Evolutionary conservation across 148 eudicot genomes (phyloP), one percentile per base, ranked within the genome.

Genomic region (Fagopyrum tataricum): DNA sequence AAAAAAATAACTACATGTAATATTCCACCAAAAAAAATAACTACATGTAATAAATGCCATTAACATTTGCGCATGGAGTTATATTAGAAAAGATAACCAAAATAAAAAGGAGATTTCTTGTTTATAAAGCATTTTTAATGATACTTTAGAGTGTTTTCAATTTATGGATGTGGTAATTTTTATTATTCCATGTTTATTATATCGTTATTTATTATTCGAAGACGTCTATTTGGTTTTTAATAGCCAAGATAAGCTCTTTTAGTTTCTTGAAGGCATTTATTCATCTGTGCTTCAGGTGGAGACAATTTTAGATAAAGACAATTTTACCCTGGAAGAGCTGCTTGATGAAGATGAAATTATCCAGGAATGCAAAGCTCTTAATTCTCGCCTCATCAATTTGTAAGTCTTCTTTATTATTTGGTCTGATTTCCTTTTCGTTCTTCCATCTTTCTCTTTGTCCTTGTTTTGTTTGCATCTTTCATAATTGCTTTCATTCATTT

Each of bases 281-380:
- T 64, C 39, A 18, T 31, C 41, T 39, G 20, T 64, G 69, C 44
- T 39, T 64, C 69, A 93, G 98, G 93, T 93, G 86, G 98, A 91
- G 84, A 83, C 98, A 21, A 88, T 93, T 70, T 64, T 93, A 81
- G 97, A 89, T 75, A 93, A 91, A 85, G 97, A 86, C 61, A 84
- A 83, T 61, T 89, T 84, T 79, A 85, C 95, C 39, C 74, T 93
- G 80, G 98, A 91, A 73, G 98, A 93, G 83, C 91, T 93, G 72
- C 87, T 93, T 76, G 98, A 93, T 21, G 98, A 93, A 79, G 98
- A 93, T 84, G 98, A 93, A 76, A 84, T 93, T 59, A 93, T 93
- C 59, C 98, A 93, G 76, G 98, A 93, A 85, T 93, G 98, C 91
- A 93, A 91, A 83, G 92, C 95, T 74, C 87, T 93, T 46, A 93